These are phyloP conservation scores for Phytophthora ramorum DNA, from an alignment of 352 stramenopile genomes.

Conservation along the genomic window DNA sequence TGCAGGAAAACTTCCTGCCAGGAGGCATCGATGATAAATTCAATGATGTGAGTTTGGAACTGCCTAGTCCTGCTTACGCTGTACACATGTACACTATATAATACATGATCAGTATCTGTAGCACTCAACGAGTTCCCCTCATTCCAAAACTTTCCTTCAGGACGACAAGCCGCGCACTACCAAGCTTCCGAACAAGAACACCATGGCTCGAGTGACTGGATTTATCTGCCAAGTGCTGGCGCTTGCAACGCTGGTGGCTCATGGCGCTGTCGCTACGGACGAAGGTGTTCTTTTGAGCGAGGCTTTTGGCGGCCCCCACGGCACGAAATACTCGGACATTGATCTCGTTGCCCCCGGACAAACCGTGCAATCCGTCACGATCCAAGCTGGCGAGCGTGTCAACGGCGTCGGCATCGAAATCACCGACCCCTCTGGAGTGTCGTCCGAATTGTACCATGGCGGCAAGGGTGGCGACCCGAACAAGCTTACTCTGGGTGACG, in stretches of 20 bases:
- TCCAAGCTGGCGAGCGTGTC: conserved; percentile 7
- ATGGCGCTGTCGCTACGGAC: background rate
- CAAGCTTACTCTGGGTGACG: background rate
- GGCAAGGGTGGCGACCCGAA: conserved; percentile 8
- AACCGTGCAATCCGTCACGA: conserved; percentile 7
- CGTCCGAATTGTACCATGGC: conserved; percentile 10
- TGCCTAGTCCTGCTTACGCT: no score
- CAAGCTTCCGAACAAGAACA: background rate
- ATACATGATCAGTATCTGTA: no score
- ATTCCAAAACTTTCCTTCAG: no score
- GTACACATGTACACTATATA: no score
- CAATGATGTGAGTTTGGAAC: no score
- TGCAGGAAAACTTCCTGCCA: no score
- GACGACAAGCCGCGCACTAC: no score
- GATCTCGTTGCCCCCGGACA: conserved; percentile 4
- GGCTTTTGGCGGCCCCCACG: conserved; percentile 18
- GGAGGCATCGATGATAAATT: no score
- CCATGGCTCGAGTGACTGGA: background rate
- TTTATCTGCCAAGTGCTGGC: conserved; percentile 7
- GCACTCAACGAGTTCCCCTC: no score
- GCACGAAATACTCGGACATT: conserved; percentile 11
- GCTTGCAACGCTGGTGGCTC: background rate
- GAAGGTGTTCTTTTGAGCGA: conserved; percentile 4
- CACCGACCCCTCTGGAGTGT: background rate
- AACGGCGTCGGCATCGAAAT: conserved; percentile 14